phyloP scores from a whole-genome alignment of 2,329 filamentous ascomycete genomes.

The Fusarium denticulatum region DNA sequence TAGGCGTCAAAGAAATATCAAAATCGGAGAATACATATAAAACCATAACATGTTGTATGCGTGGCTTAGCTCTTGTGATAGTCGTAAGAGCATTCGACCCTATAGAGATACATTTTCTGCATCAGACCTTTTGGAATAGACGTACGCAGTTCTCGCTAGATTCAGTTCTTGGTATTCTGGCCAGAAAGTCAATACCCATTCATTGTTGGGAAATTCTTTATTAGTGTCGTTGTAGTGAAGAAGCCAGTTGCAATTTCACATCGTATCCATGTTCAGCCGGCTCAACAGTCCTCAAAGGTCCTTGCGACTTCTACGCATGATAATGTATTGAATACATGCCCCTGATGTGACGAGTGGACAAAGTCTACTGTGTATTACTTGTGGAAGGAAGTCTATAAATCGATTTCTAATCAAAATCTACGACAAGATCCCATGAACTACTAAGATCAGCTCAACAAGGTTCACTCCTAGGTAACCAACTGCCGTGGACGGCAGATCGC shows the following conservation, averaged over 20 bases:
- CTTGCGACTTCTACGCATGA: background rate
- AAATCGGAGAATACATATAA: background rate
- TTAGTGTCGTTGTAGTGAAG: background rate
- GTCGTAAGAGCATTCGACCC: background rate
- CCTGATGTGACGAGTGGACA: background rate
- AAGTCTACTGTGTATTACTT: too few relatives aligned
- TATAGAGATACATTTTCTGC: background rate
- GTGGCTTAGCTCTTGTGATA: background rate
- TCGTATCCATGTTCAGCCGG: too few relatives aligned
- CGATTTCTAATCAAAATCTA: background rate
- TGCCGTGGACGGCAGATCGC: background rate
- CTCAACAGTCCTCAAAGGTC: background rate
- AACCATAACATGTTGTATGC: accelerated
- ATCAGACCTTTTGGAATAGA: background rate
- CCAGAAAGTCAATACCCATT: accelerated
- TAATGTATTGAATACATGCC: too few relatives aligned
- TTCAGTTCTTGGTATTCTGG: accelerated
- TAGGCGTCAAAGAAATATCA: too few relatives aligned
- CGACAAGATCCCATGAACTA: background rate
- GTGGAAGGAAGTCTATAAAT: too few relatives aligned
- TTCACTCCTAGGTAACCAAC: background rate
- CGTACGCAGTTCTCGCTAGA: background rate
- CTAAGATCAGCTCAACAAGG: background rate
- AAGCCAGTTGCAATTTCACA: background rate
- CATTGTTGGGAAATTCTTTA: accelerated